These are phyloP conservation scores for Oxytropis ochrocephala DNA, from an alignment of 306 rosid species.

Conservation along the genomic window DNA sequence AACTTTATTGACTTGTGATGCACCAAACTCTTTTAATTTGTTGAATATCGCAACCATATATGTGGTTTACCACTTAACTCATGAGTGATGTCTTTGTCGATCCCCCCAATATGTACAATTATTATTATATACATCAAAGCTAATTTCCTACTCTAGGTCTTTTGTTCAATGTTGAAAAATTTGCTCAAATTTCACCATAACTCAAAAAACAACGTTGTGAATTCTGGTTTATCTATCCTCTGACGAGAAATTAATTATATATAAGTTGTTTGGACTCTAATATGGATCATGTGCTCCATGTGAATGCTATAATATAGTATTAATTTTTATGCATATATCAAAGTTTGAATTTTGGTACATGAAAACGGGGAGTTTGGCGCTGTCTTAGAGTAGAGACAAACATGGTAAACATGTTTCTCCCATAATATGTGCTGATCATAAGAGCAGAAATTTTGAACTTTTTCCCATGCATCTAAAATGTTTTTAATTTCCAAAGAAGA, in stretches of 20 bases:
- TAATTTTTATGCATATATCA: not conserved
- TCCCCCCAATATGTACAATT: not conserved
- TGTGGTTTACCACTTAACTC: slow-evolving; percentile 22
- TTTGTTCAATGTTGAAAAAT: slow-evolving; percentile 11
- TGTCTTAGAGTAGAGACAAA: slow-evolving; percentile 18
- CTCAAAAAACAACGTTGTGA: not conserved
- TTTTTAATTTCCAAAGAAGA: no score
- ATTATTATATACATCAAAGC: not conserved
- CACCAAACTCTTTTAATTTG: slow-evolving; percentile 33
- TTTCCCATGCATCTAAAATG: no score
- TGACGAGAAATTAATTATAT: not conserved
- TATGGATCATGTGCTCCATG: not conserved
- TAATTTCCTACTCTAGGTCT: slow-evolving; percentile 23
- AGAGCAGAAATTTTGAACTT: slow-evolving; percentile 12
- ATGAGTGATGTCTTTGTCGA: slow-evolving; percentile 19
- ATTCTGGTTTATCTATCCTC: slow-evolving; percentile 20
- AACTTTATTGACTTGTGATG: slow-evolving; percentile 42
- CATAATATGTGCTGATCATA: slow-evolving; percentile 31
- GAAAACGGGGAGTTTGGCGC: slow-evolving; percentile 18
- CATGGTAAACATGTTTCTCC: slow-evolving; percentile 28
- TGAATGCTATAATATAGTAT: not conserved
- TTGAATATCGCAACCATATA: slow-evolving; percentile 32
- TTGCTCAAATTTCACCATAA: not conserved
- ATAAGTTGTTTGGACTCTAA: not conserved
- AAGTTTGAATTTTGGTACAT: not conserved